Percentiles rank a stretch among this genome's conserved stretches.
These are phyloP conservation scores for Laburnicola sp. DNA, from an alignment of 2,329 filamentous ascomycete genomes.

Conservation along the genomic window DNA sequence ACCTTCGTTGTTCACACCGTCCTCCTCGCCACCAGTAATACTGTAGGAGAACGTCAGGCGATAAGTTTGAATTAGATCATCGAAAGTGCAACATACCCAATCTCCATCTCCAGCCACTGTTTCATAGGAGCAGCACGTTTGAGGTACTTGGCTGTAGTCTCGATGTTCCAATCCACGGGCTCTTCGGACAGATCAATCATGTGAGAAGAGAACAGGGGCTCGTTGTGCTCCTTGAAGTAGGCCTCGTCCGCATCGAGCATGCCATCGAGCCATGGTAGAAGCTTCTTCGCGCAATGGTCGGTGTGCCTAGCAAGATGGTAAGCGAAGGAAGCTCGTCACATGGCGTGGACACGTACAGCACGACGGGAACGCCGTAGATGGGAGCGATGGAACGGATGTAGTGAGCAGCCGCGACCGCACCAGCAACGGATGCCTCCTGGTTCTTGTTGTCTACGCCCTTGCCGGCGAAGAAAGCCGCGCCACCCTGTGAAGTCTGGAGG, in stretches of 20 bases:
- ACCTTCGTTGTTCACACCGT: constrained; percentile 94
- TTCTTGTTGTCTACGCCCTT: constrained; percentile 52
- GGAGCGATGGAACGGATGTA: constrained; percentile 90
- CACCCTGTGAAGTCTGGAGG: constrained; percentile 87
- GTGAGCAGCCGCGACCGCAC: constrained; percentile 80
- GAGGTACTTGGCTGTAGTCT: constrained; percentile 89
- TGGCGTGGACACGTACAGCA: constrained; percentile 57
- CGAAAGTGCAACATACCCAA: constrained; percentile 49
- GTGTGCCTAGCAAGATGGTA: constrained; percentile 63
- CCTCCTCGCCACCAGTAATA: constrained; percentile 88
- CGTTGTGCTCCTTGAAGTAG: constrained; percentile 90
- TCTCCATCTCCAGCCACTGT: constrained; percentile 99
- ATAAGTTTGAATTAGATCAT: constrained; percentile 85
- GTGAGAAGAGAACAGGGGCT: constrained; percentile 93
- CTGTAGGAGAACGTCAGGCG: constrained; percentile 5
- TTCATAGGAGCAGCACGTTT: constrained; percentile 92
- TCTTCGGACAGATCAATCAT: constrained; percentile 97
- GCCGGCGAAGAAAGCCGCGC: constrained; percentile 71
- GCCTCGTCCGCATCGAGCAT: constrained; percentile 83
- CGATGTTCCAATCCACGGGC: constrained; percentile 81
- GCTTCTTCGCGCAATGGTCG: constrained; percentile 99
- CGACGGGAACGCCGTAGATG: constrained; percentile 75
- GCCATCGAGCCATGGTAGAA: constrained; percentile 88
- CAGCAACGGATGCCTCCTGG: constrained; percentile 86
- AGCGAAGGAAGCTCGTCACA: background rate